Evolutionary conservation across 257 asterid genomes (phyloP).

Genomic region (Nicotiana tomentosiformis): DNA sequence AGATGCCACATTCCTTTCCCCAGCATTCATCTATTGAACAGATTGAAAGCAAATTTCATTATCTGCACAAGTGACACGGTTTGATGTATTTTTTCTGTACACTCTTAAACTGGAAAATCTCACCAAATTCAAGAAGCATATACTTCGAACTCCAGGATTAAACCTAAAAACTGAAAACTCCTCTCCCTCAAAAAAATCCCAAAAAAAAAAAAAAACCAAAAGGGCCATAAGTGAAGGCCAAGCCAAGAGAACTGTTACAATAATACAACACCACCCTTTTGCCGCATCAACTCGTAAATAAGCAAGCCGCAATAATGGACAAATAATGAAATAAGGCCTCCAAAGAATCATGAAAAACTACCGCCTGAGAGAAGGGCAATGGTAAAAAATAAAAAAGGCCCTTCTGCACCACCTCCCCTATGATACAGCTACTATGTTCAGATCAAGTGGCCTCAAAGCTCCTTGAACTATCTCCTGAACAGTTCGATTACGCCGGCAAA

Average conservation of each 20-base stretch:
- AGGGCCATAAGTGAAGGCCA: not conserved
- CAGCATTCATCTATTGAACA: not conserved
- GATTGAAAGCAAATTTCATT: not conserved
- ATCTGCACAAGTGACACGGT: not conserved
- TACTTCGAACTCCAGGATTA: not conserved
- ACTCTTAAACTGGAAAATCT: not conserved
- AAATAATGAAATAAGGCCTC: slow-evolving; percentile 29
- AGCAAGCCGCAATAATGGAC: slow-evolving; percentile 13
- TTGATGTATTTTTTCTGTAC: not conserved
- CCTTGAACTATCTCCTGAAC: slow-evolving; percentile 97
- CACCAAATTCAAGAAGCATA: not conserved
- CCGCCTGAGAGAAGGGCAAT: slow-evolving; percentile 36
- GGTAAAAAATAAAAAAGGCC: slow-evolving; percentile 45
- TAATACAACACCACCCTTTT: slow-evolving; percentile 32
- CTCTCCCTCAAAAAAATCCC: not conserved
- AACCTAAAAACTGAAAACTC: slow-evolving; percentile 8
- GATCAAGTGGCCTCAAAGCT: slow-evolving; percentile 85
- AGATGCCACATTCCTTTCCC: not conserved
- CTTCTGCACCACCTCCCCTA: slow-evolving; percentile 47
- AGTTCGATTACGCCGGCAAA: slow-evolving; percentile 88
- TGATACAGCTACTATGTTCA: slow-evolving; percentile 58
- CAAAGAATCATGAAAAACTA: slow-evolving; percentile 6
- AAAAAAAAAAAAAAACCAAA: not conserved
- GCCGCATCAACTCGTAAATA: slow-evolving; percentile 32
- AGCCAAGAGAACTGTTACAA: slow-evolving; percentile 16